These are phyloP conservation scores for Agapanthus africanus DNA, from an alignment of 106 monocot species.

Conservation along the genomic window DNA sequence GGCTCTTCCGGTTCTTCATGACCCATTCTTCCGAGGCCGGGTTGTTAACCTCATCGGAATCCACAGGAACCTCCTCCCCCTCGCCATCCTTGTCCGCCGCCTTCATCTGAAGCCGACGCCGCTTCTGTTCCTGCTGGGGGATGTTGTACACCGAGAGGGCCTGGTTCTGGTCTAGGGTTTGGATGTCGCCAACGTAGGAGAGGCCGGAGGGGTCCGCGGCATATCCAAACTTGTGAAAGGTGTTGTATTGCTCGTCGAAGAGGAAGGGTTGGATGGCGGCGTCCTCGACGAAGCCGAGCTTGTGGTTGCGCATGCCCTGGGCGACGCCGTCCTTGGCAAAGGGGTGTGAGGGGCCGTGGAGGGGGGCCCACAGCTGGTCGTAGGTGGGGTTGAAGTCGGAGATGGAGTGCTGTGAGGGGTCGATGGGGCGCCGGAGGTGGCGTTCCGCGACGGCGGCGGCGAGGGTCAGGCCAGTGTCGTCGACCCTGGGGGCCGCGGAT, in stretches of 20 bases:
- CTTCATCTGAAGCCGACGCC: constrained; percentile 45
- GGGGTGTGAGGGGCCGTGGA: constrained; percentile 79
- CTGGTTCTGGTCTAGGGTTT: constrained; percentile 32
- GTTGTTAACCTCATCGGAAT: constrained; percentile 35
- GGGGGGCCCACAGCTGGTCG: constrained; percentile 97
- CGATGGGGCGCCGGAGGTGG: constrained; percentile 47
- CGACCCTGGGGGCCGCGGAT: constrained; percentile 67
- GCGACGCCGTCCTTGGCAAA: constrained; percentile 68
- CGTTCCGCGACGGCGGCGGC: constrained; percentile 30
- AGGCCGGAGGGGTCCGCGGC: constrained; percentile 89
- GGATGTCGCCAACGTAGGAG: constrained; percentile 60
- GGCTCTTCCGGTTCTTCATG: constrained; percentile 63
- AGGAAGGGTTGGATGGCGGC: constrained; percentile 89
- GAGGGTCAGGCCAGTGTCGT: constrained; percentile 82
- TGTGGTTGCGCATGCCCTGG: constrained; percentile 92
- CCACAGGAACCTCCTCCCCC: neutral
- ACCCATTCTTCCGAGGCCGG: constrained; percentile 88
- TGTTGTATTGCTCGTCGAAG: constrained; percentile 98
- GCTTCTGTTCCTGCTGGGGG: constrained; percentile 93
- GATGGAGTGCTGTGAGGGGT: constrained; percentile 65
- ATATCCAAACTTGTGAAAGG: constrained; percentile 90
- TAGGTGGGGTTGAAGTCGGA: constrained; percentile 78
- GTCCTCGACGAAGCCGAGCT: constrained; percentile 96
- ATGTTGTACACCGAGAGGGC: constrained; percentile 86
- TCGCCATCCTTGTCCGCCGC: constrained; percentile 16